Base-by-base conservation (phyloP, 805 yeast species). In the Lachancea sp. region DNA sequence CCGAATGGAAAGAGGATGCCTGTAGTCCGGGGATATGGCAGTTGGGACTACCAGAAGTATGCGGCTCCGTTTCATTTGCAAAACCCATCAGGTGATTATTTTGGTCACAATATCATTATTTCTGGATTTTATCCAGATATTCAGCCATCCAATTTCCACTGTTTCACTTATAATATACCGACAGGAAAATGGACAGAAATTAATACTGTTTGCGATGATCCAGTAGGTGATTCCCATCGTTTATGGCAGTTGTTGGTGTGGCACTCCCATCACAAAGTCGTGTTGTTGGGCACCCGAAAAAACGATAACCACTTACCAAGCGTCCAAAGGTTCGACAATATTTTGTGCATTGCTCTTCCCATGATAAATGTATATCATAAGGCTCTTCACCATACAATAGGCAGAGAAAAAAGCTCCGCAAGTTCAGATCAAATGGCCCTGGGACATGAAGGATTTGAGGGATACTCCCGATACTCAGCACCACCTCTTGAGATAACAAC, bases 251-350 rank as follows among this genome's bases (percentile, higher is more conserved):
- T 83, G 0, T 78, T 73, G 59, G 77, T 77, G 1, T 83, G 94
- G 94, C 72, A 72, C 23, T 80, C 89, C 1, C 94, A 83, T 58
- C 90, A 83, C 53, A 78, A 77, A 55, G 77, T 80, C 1, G 63
- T 80, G 1, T 58, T 81, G 21, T 51, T 83, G 25, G 92, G 92
- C 1, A 58, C 69, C 7, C 41, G 47, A 4, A 43, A 45, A 17
- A 55, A 55, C 28, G 58, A 56, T 12, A 46, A 45, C n/a, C 41
- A 41, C 34, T 35, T 48, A n/a, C 58, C 63, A 5, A 56, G 67
- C 2, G 58, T 77, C 55, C 69, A 74, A 68, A 42, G 58, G 31
- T 69, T 68, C 42, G 70, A 66, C 40, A 42, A 63, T 30, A 53
- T 78, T 53, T 58, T 75, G 2, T 68, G 77, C 1, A 72, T 76